Conservation (phyloP, 257 asterid genomes). For the Solanum peruvianum region DNA sequence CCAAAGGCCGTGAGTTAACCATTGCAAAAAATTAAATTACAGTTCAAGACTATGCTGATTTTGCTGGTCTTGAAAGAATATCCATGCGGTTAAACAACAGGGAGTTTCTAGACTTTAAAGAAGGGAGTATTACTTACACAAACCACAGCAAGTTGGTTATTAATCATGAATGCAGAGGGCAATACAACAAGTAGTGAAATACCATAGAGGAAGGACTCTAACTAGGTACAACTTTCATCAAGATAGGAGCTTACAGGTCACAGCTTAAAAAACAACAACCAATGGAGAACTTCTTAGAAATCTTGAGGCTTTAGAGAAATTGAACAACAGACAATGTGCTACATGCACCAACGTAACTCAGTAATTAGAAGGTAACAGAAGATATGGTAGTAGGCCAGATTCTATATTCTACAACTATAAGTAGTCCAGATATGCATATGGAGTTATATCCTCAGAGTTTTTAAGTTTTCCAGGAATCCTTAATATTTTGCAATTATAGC, state of each 20-base stretch:
- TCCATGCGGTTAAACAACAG: background rate
- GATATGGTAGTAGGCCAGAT: background rate
- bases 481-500: background rate
- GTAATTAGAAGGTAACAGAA: background rate
- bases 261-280: background rate
- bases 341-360: background rate
- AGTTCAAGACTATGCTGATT: background rate
- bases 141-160: background rate
- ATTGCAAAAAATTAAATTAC: background rate
- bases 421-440: background rate
- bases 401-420: background rate
- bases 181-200: background rate
- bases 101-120: background rate
- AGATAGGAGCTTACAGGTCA: background rate
- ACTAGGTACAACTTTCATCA: background rate
- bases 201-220: background rate
- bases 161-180: background rate
- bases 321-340: background rate
- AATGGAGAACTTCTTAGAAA: background rate
- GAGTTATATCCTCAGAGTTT: background rate
- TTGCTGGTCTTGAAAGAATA: background rate
- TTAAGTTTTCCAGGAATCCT: background rate
- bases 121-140: background rate
- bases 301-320: background rate
- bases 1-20: background rate